A percentile compares a stretch with the other conserved stretches of the same genome.
Evolutionary conservation across 352 stramenopile species (phyloP).

Genomic region (Phytophthora ohioensis): DNA sequence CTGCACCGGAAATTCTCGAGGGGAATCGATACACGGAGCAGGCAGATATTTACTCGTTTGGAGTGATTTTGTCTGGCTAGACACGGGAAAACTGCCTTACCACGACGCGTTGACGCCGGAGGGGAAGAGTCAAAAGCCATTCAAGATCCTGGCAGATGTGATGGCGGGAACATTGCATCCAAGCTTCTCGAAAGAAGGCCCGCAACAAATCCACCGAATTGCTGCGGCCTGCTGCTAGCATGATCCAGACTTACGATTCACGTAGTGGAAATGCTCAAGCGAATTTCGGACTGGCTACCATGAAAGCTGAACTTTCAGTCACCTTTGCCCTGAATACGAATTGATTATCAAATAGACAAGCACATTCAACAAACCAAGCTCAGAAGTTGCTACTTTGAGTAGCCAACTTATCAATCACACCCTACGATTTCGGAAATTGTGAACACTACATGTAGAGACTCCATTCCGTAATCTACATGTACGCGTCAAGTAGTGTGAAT

Average conservation of each 20-base stretch:
- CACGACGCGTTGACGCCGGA: slow-evolving; percentile 23
- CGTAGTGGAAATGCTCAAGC: neutral
- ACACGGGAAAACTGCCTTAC: slow-evolving; percentile 37
- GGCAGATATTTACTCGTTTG: slow-evolving; percentile 50
- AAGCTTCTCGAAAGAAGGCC: slow-evolving; percentile 46
- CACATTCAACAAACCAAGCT: too few species aligned
- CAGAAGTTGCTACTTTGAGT: too few species aligned
- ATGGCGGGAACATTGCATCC: slow-evolving; percentile 47
- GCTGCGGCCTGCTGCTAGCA: slow-evolving; percentile 50
- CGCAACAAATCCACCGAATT: slow-evolving; percentile 37
- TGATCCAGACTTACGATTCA: slow-evolving; percentile 33
- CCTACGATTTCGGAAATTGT: too few species aligned
- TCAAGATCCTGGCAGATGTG: slow-evolving; percentile 45
- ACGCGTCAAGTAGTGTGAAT: too few species aligned
- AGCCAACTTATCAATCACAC: too few species aligned
- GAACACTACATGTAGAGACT: too few species aligned
- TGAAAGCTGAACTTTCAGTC: too few species aligned
- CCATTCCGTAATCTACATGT: too few species aligned
- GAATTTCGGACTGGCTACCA: too few species aligned
- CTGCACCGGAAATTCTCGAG: slow-evolving; percentile 40
- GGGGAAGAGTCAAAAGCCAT: slow-evolving; percentile 40
- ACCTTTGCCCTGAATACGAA: too few species aligned
- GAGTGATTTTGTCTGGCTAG: slow-evolving; percentile 42
- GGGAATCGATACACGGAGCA: slow-evolving; percentile 28
- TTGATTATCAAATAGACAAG: too few species aligned